Percentiles rank a stretch among this genome's conserved stretches.
These are phyloP conservation scores for Sporobolomyces pararoseus DNA, from an alignment of 768 basidiomycete species.

Conservation along the genomic window DNA sequence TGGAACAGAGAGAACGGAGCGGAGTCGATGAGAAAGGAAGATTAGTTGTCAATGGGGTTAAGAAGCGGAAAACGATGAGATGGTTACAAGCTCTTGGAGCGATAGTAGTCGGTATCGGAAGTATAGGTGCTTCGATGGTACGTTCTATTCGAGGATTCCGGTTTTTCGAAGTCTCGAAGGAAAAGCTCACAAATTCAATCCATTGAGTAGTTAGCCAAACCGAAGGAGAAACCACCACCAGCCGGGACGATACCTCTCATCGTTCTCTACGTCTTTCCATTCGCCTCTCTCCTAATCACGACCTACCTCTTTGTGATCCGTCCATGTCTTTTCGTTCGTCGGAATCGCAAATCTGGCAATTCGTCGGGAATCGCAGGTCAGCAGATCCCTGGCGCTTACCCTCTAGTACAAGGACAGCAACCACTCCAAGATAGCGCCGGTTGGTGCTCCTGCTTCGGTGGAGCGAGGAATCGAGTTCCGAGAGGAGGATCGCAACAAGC, in stretches of 20 bases:
- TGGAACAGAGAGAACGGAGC: background rate
- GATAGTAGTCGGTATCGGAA: background rate
- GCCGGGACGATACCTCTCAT: background rate
- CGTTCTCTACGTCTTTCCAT: background rate
- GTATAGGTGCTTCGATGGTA: constrained; percentile 5
- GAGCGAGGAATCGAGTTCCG: background rate
- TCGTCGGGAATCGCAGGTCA: background rate
- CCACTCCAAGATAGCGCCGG: background rate
- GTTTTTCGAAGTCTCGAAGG: no score
- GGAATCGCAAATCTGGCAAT: background rate
- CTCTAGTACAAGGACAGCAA: background rate
- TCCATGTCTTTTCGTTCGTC: background rate
- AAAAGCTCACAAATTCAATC: no score
- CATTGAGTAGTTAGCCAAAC: background rate
- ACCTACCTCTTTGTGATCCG: background rate
- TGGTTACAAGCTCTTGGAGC: background rate
- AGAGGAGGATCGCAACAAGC: background rate
- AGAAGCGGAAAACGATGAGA: background rate
- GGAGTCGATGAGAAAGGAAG: constrained; percentile 12
- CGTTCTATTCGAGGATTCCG: background rate
- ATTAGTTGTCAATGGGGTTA: background rate
- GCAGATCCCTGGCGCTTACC: background rate
- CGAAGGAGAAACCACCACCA: background rate
- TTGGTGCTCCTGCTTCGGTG: background rate
- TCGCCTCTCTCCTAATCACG: background rate